Base-by-base conservation (phyloP, 2,329 filamentous ascomycete genomes). In the Exserohilum rostratum region DNA sequence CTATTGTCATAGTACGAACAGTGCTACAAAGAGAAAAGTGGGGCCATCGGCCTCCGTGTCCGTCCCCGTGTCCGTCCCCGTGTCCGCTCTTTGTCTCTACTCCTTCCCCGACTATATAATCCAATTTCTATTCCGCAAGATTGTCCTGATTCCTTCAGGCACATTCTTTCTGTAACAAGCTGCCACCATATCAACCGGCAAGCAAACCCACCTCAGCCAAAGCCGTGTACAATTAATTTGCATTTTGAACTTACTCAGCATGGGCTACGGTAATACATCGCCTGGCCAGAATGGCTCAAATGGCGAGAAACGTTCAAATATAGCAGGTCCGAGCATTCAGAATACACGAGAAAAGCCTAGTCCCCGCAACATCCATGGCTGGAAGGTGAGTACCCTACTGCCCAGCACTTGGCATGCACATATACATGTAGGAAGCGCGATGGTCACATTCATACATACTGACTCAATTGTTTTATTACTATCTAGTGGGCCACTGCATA, bases 321-420 rank as follows among this genome's bases (percentile, higher is more conserved):
- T 35, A 7, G 18, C 3, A 3, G 15, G 25, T 22, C n/a, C 20
- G 9, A 40, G 12, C 17, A 7, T 13, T 11, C 35, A 25, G 4
- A 27, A 2, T 1, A 1, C 18, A 48, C 3, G 18, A 25, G 17
- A 12, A 27, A 2, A 7, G 11, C 7, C 13, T 1, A 43, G 12
- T 3, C n/a, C 38, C 18, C 38, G 47, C 3, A n/a, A 30, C 1
- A 43, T 50, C 6, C 47, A 43, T 20, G 38, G 47, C 12, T 50
- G 47, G 47, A 50, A 50, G 38, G 46, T 42, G 27, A 42, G 46
- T 5, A 43, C 22, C 6, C 13, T n/a, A n/a, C n/a, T n/a, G n/a
- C n/a, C n/a, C n/a, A n/a, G n/a, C n/a, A n/a, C n/a, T n/a, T n/a
- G n/a, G n/a, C n/a, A n/a, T n/a, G n/a, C n/a, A n/a, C n/a, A n/a